Percentiles rank a stretch among this genome's conserved stretches.
phyloP scores from a whole-genome alignment of 2,329 filamentous ascomycete genomes.

The Lachnellula suecica region DNA sequence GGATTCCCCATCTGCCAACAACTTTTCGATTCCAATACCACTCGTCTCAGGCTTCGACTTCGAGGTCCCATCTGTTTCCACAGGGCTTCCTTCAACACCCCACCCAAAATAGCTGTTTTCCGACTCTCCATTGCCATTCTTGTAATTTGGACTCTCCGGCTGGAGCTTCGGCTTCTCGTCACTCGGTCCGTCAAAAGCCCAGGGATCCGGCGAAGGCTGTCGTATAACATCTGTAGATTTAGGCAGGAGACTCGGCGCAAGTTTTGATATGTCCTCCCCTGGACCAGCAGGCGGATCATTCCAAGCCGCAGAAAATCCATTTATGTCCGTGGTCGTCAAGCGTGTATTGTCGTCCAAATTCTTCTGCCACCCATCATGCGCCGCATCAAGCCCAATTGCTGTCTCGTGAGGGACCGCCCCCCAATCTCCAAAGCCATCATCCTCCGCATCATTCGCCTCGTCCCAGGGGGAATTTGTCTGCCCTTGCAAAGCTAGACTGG shows the following conservation, averaged over 20 bases:
- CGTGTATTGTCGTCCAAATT: slow-evolving; percentile 1
- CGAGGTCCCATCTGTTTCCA: background rate
- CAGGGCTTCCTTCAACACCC: no score
- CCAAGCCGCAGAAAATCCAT: slow-evolving; percentile 14
- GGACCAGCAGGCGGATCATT: slow-evolving; percentile 1
- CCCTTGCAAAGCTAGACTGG: slow-evolving; percentile 18
- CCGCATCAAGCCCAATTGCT: slow-evolving; percentile 17
- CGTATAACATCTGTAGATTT: slow-evolving; percentile 13
- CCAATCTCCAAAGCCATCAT: slow-evolving; percentile 30
- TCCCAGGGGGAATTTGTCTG: slow-evolving; percentile 28
- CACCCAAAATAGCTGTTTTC: no score
- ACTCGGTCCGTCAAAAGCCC: slow-evolving; percentile 13
- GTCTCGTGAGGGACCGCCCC: slow-evolving; percentile 13
- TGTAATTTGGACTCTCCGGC: background rate
- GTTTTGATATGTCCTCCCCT: slow-evolving; percentile 3
- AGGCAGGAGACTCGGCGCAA: slow-evolving; percentile 16
- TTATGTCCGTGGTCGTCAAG: slow-evolving; percentile 4
- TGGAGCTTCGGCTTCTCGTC: background rate
- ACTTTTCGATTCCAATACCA: background rate
- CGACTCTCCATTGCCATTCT: no score
- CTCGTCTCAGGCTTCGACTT: background rate
- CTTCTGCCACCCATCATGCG: slow-evolving; percentile 15
- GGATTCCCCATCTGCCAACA: background rate
- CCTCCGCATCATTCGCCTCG: slow-evolving; percentile 11
- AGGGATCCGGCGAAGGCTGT: slow-evolving; percentile 30